Evolutionary conservation across 1,284 basidiomycete genomes (phyloP), one percentile per base, ranked within the genome.

Genomic region (Albatrellus sp.): DNA sequence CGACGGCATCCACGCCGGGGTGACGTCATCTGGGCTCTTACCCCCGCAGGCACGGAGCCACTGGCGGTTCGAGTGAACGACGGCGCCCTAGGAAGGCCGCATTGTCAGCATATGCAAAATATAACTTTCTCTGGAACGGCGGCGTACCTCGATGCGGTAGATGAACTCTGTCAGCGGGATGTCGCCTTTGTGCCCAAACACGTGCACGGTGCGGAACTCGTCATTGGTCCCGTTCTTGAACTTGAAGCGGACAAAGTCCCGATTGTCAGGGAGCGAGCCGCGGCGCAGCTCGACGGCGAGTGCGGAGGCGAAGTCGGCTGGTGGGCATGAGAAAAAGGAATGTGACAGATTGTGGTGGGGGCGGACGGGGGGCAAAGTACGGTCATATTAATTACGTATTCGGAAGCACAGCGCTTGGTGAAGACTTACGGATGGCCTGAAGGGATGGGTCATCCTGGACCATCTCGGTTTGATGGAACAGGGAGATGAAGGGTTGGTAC

Each of bases 401-500:
- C 16, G 36, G 43, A 29, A 37, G 36, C 35, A 7, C 30, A 30
- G 35, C 39, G 44, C 48, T n/a, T 13, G 19, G 19, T 16, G 42
- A 45, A 42, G 39, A 73, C 75, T 55, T 55, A 81, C 82, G 80
- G 50, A 89, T 76, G 35, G 70, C 77, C 37, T 65, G 61, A 47
- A 80, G 60, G 44, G 79, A 70, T 1, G 81, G 78, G 58, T 77
- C 63, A 19, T 70, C 62, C 49, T 73, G 65, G 49, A 63, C 53
- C 47, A 79, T 62, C 45, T 80, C 78, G 13, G 83, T 79, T 64
- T 88, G 75, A 60, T 82, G 76, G 75, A 90, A 82, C 58, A 91
- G 70, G 12, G 86, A 88, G 55, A 91, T 80, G 73, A 91, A 87
- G 13, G 89, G 83, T 62, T 91, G 89, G 69, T 91, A 91, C 52